Conservation (phyloP, 129 eudicot genomes). For the Arctium minus region DNA sequence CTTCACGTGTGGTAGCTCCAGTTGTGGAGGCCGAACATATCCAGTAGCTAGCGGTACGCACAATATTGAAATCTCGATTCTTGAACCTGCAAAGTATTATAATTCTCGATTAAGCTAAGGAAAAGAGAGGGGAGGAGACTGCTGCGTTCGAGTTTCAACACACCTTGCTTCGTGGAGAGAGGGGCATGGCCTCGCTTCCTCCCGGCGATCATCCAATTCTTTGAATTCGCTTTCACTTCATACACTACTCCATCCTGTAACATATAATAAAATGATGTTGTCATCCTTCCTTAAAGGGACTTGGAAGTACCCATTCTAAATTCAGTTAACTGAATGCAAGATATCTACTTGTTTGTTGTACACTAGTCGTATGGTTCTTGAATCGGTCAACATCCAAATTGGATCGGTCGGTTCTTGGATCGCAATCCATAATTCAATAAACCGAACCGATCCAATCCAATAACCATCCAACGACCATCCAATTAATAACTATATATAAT, state of each 20-base stretch:
- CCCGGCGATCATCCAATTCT: conserved; percentile 99
- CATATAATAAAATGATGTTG: not conserved
- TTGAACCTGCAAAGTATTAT: conserved; percentile 55
- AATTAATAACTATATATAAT: no score
- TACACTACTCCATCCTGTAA: conserved; percentile 67
- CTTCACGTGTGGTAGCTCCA: conserved; percentile 66
- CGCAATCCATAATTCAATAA: no score
- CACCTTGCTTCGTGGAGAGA: conserved; percentile 82
- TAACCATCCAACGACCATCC: no score
- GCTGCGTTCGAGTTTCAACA: not conserved
- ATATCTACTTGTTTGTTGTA: not conserved
- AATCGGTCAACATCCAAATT: no score
- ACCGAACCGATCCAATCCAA: no score
- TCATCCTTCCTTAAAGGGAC: not conserved
- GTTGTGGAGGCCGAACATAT: conserved; percentile 88
- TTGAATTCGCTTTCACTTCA: conserved; percentile 79
- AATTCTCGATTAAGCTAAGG: not conserved
- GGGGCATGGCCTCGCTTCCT: conserved; percentile 86
- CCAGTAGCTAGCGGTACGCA: conserved; percentile 93
- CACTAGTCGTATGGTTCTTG: not conserved
- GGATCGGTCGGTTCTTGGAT: no score
- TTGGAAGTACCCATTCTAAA: not conserved
- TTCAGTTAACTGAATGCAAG: not conserved
- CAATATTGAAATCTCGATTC: conserved; percentile 70
- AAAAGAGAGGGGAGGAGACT: not conserved